Evolutionary conservation across 352 stramenopile genomes (phyloP).

Genomic region (Phytopythium kandeliae): DNA sequence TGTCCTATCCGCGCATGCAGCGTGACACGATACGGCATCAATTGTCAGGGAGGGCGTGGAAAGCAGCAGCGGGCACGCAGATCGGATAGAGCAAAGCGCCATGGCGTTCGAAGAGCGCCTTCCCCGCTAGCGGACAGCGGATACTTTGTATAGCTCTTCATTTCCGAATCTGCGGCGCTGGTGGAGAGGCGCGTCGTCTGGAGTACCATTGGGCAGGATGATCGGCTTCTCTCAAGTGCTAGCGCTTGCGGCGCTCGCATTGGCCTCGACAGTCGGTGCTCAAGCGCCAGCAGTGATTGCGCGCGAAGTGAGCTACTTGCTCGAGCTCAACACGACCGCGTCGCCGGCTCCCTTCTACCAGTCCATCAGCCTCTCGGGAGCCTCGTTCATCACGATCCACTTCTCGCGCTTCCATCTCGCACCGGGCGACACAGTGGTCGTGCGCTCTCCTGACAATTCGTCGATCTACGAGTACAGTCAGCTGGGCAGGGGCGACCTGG

Average conservation of each 20-base stretch:
- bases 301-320: slow-evolving; percentile 12
- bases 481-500: slow-evolving; percentile 20
- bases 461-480: slow-evolving; percentile 19
- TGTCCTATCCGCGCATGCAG: neutral
- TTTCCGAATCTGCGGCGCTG: neutral
- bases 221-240: neutral
- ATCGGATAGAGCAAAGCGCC: no score
- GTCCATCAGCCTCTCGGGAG: slow-evolving; percentile 11
- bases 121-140: neutral
- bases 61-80: no score
- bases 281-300: slow-evolving; percentile 16
- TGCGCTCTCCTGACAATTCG: slow-evolving; percentile 15
- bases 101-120: no score
- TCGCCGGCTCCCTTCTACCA: slow-evolving; percentile 10
- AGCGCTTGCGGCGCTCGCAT: slow-evolving; percentile 3
- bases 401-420: slow-evolving; percentile 32
- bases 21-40: slow-evolving; percentile 5
- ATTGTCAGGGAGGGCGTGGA: slow-evolving; percentile 3
- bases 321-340: slow-evolving; percentile 18
- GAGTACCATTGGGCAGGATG: no score
- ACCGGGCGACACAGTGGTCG: slow-evolving; percentile 18
- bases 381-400: slow-evolving; percentile 36
- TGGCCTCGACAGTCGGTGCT: neutral
- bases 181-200: neutral
- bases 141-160: neutral